Evolutionary conservation across 1,139 yeast genomes (phyloP), one percentile per base, ranked within the genome.

Genomic region (Geotrichum histeridarum): DNA sequence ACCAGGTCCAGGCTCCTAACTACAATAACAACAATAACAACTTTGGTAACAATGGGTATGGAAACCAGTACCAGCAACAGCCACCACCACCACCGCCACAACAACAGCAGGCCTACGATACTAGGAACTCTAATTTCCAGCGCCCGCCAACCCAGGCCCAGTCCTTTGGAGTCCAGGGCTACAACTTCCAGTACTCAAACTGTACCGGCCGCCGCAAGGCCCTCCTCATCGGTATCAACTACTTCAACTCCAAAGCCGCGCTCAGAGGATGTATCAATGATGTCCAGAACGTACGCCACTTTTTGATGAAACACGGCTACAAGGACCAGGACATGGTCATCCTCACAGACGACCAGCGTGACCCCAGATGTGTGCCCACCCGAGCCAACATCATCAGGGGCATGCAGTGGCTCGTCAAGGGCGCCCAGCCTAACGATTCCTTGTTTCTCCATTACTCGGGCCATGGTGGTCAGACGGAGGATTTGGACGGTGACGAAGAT

Each of bases 341-440:
- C 56, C 73, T 91, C 59, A 86, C 95, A 4, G 95, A 86, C 64
- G 94, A 86, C 67, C 84, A 80, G 62, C 70, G 72, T 14, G 81
- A 85, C 58, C 71, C 75, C 62, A 80, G 85, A 31, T 76, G 84
- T 37, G 75, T 86, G 14, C 98, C 98, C 15, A 84, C 91, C 9
- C 76, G 80, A 60, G 84, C 77, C 9, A 91, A 91, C 68, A 89
- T 91, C 64, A 66, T 88, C 42, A 76, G 88, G 51, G 98, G 95
- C 1, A 88, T 90, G 91, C 84, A 82, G 60, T 91, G 98, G 98
- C 78, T 91, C 32, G 95, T 87, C 31, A 75, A 74, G 46, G 91
- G 79, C 60, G 97, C 96, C 0, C 75, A 76, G 59, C 89, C 96
- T 12, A 88, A 90, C 64, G 93, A 73, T 57, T 67, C 73, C 14